Evolutionary conservation across 2,329 filamentous ascomycete genomes (phyloP), one percentile per base, ranked within the genome.

Genomic region (Aureobasidium sp.): DNA sequence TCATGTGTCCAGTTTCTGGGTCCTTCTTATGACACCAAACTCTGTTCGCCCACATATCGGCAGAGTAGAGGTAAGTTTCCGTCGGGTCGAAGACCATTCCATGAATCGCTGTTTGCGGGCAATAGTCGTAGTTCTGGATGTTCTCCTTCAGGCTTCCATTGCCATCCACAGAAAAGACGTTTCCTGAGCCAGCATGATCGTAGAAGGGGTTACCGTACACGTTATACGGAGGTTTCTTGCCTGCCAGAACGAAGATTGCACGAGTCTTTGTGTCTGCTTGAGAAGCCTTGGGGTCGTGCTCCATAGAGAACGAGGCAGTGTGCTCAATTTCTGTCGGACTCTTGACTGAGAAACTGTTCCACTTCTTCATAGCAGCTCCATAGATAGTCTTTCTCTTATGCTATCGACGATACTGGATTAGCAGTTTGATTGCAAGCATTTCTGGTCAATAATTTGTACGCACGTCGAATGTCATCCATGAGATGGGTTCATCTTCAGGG

Each of bases 171-270:
- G 82, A 80, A 76, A 90, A 90, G 72, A 95, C 84, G 71, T 92
- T 91, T 64, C 90, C 89, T 72, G 85, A 88, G 66, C 90, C 89
- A 41, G 91, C 91, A 72, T 92, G 83, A 65, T 90, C 84, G 80
- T 96, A 96, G 76, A 96, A 96, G 9, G 91, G 91, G 74, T 94
- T 94, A 74, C 89, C 89, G 76, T 96, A 96, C 65, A 96, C 89
- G 68, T 84, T 84, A 74, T 91, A 90, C 0, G 91, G 91, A 1
- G 90, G 82, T 69, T 90, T 83, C 68, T 86, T 82, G 26, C 90
- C 89, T 34, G 91, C 88, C 56, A 96, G 84, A 63, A 93, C 83
- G 78, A 96, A 96, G 75, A 96, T 96, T 69, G 91, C 91, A 65
- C 91, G 86, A 5, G 91, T 96, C 75, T 92, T 92, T 64, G 89